Base-by-base conservation (phyloP, 352 stramenopile species). In the Plasmopara viticola region DNA sequence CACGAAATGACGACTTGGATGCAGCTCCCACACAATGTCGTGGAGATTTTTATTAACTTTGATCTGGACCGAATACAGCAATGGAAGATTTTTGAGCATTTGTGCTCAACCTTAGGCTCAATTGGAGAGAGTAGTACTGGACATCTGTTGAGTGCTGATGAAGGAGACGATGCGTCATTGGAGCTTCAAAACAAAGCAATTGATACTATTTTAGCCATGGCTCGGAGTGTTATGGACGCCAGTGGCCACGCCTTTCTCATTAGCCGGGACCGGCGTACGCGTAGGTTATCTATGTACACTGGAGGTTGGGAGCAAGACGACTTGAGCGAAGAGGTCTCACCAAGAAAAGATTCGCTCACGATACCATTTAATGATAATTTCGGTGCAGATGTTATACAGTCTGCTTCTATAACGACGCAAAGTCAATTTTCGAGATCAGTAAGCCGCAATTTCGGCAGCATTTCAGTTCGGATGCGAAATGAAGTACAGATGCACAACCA, bases 21-120 rank as follows among this genome's bases (percentile, higher is more conserved):
- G 18, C 82, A 94, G 48, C 68, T 94, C 1, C 79, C 84, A 2
- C 81, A 90, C 59, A 94, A 94, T 33, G 75, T 94, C 9, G 78
- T 94, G 29, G 84, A 94, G 52, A 86, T 94, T 6, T 94, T 94
- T 43, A 56, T 90, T 17, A 94, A 94, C 48, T 94, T 92, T 40
- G 84, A 94, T 61, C 68, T 94, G 66, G 82, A 94, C 50, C 64
- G 80, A 17, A 74, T 92, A 12, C 84, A 94, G 45, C 79, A 93
- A 48, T 94, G 84, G 84, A 94, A 91, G 44, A 91, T 92, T 29
- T 92, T 92, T 43, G 84, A 94, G 56, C 84, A 90, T 31, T 72
- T 92, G 31, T 91, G 75, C 44, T 80, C 70, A 0, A 74, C 76
- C 0, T 47, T 94, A 25, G 90, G 84, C 30, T 84, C 66, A 10